A percentile compares a stretch with the other conserved stretches of the same genome.
phyloP scores from a whole-genome alignment of 2,329 filamentous ascomycete species.

The Trichoderma arundinaceum region DNA sequence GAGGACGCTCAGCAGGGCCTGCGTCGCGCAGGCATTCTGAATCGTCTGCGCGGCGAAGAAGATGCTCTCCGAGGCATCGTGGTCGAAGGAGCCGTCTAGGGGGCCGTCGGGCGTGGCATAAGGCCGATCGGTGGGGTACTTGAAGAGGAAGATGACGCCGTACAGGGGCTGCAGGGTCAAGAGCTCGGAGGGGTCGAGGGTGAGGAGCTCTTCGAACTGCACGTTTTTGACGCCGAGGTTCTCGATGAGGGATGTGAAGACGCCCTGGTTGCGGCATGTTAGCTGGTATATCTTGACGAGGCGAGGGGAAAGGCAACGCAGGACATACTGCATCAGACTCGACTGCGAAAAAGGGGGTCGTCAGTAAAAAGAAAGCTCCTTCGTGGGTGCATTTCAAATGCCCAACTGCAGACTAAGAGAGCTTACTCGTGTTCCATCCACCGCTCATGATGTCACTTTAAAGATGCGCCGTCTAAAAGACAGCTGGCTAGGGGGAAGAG shows the following conservation, averaged over 20 bases:
- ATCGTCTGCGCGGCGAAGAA: constrained; percentile 98
- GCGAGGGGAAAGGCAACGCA: not conserved
- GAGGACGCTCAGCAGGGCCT: constrained; percentile 89
- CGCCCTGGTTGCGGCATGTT: constrained; percentile 62
- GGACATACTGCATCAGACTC: constrained; percentile 87
- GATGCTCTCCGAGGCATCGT: constrained; percentile 72
- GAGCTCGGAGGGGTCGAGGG: constrained; percentile 78
- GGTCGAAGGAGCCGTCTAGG: constrained; percentile 82
- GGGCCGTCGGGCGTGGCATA: constrained; percentile 67
- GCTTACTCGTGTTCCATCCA: constrained; percentile 88
- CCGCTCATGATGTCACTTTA: constrained; percentile 63
- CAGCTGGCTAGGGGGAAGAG: not conserved
- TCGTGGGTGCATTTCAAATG: not conserved
- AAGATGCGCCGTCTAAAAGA: not conserved
- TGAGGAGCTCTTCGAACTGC: constrained; percentile 95
- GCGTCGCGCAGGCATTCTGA: constrained; percentile 97
- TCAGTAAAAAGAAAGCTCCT: not conserved
- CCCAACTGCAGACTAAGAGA: not conserved
- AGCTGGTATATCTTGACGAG: not conserved
- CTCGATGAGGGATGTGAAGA: constrained; percentile 96
- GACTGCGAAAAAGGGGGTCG: constrained; percentile 53
- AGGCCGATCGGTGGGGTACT: constrained; percentile 77
- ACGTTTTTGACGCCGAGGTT: constrained; percentile 88
- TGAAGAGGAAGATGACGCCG: constrained; percentile 99
- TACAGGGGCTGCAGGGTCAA: constrained; percentile 78